A percentile compares a stretch with the other conserved stretches of the same genome.
phyloP scores from a whole-genome alignment of 2,329 filamentous ascomycete genomes.

The Lasiodiplodia theobromae region DNA sequence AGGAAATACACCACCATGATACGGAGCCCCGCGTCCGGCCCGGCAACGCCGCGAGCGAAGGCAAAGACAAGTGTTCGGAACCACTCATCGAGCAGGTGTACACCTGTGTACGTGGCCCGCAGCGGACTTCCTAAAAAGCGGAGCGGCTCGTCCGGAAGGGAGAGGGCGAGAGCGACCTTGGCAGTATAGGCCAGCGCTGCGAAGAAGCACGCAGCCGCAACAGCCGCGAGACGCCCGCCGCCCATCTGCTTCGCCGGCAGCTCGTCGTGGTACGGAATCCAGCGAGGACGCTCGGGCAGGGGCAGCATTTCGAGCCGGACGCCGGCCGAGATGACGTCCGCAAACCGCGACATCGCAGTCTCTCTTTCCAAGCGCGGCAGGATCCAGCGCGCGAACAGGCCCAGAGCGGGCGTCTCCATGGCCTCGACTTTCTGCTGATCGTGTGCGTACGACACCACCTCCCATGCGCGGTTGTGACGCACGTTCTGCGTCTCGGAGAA shows the following conservation, averaged over 20 bases:
- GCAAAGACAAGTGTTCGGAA: neutral
- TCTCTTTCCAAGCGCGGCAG: neutral
- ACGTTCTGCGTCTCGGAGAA: neutral
- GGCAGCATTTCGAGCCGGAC: conserved; percentile 31
- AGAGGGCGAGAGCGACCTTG: too few species aligned
- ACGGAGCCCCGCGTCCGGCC: too few species aligned
- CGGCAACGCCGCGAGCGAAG: too few species aligned
- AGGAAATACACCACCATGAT: neutral
- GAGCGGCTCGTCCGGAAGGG: too few species aligned
- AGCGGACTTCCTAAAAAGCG: too few species aligned
- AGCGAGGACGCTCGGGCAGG: neutral
- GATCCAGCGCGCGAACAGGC: neutral
- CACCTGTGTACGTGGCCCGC: too few species aligned
- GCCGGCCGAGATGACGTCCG: neutral
- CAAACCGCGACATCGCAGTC: neutral
- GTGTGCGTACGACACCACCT: neutral
- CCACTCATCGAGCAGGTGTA: neutral
- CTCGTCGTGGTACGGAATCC: neutral
- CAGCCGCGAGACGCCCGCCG: too few species aligned
- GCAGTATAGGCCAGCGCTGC: too few species aligned
- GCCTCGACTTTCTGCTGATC: neutral
- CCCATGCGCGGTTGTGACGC: neutral
- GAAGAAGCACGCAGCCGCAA: too few species aligned
- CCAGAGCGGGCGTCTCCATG: neutral
- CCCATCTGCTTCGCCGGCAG: neutral